Evolutionary conservation across 1,284 basidiomycete species (phyloP), one percentile per base, ranked within the genome.

Genomic region (Volvariella volvacea): DNA sequence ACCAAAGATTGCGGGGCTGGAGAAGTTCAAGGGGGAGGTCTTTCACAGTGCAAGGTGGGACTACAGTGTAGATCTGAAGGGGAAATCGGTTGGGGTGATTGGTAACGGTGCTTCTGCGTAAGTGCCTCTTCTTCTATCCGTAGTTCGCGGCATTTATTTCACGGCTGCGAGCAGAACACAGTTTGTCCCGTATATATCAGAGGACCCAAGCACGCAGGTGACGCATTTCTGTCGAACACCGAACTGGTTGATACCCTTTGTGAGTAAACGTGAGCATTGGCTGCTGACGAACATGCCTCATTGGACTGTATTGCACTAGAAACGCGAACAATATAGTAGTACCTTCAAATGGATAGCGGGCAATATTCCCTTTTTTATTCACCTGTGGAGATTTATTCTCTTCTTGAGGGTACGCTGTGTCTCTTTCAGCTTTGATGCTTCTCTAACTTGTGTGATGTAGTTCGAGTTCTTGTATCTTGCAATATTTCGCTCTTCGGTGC

Each of bases 51-150:
- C 68, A 9, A 46, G 60, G 8, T 79, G 76, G 74, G 57, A 70
- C 33, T 49, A 59, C 12, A 55, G 56, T 9, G 58, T 74, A 16
- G 58, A 69, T 34, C 56, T 76, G 31, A 52, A 50, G 7, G 62
- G 62, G 16, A 74, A 74, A 52, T 60, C 61, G 21, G 66, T 76
- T 1, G 73, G 65, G 2, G 66, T 78, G 9, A 61, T 78, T 43
- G 76, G 77, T 7, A 77, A 73, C 49, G 77, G 73, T 1, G 67
- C 72, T 16, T 73, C 73, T 36, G 70, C 67, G 57, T 76, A 63
- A 39, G 74, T 72, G 50, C 19, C 6, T 28, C 25, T 28, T 28
- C 6, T 28, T 6, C 25, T 51, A 52, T 42, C 10, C 8, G n/a
- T 22, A 3, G 10, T 25, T 15, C 12, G 3, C 12, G 6, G 12